A percentile compares a stretch with the other conserved stretches of the same genome.
These are phyloP conservation scores for Dictyostelium brefeldianum DNA, from an alignment of 78 protist species.

Conservation along the genomic window DNA sequence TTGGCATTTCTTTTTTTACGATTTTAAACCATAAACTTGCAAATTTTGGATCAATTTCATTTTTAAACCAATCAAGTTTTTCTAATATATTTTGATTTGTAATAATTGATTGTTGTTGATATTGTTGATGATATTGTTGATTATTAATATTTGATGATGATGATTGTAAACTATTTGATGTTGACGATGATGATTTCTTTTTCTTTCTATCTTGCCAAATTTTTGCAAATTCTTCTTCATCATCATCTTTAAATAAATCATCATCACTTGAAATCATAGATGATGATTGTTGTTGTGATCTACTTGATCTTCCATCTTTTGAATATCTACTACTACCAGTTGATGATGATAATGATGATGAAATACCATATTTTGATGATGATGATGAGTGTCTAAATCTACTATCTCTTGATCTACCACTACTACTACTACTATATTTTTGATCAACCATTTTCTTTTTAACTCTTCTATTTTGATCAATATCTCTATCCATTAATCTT, in stretches of 20 bases:
- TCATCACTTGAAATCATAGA: slow-evolving; percentile 14
- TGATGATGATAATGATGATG: not conserved
- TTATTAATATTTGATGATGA: not conserved
- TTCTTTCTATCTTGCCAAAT: slow-evolving; percentile 19
- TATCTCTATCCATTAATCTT: slow-evolving; percentile 44
- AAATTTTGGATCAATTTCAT: slow-evolving; percentile 16
- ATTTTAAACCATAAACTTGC: slow-evolving; percentile 16
- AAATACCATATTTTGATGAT: not conserved
- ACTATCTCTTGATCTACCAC: slow-evolving; percentile 10
- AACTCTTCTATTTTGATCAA: not conserved
- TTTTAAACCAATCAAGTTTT: slow-evolving; percentile 30
- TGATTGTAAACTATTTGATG: not conserved
- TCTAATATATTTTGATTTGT: slow-evolving; percentile 29
- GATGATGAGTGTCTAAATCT: not conserved
- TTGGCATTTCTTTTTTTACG: slow-evolving; percentile 39
- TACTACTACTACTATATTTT: slow-evolving; percentile 27
- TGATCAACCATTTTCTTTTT: slow-evolving; percentile 37
- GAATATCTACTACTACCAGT: not conserved
- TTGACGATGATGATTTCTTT: slow-evolving; percentile 14
- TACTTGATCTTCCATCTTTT: not conserved
- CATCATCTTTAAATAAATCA: slow-evolving; percentile 6
- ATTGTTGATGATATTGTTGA: not conserved
- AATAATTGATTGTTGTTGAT: not conserved
- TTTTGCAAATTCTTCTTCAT: slow-evolving; percentile 25
- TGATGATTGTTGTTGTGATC: not conserved